These are phyloP conservation scores for Nemania sp. DNA, from an alignment of 2,329 filamentous ascomycete species.

Conservation along the genomic window DNA sequence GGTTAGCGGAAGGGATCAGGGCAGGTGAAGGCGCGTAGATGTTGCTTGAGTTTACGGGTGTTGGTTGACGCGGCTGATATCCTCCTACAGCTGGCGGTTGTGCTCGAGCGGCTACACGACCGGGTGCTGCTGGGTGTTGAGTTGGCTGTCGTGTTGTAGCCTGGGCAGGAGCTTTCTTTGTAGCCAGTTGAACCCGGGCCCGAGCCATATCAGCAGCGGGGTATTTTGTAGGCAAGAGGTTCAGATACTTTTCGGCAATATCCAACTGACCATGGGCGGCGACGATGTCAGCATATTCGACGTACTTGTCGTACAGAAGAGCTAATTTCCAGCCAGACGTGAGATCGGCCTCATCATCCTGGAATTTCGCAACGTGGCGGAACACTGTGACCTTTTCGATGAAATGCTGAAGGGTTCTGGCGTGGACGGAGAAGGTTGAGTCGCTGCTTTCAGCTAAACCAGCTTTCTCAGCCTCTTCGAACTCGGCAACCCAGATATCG, in stretches of 20 bases:
- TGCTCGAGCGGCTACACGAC: constrained; percentile 45
- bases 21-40: constrained; percentile 41
- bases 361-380: constrained; percentile 89
- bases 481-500: constrained; percentile 87
- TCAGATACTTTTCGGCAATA: constrained; percentile 88
- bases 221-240: constrained; percentile 81
- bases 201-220: constrained; percentile 85
- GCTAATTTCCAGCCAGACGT: constrained; percentile 86
- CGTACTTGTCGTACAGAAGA: constrained; percentile 89
- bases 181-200: constrained; percentile 83
- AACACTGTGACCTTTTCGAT: constrained; percentile 99
- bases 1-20: constrained; percentile 35
- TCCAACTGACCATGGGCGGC: constrained; percentile 86
- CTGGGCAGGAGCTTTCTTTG: constrained; percentile 57
- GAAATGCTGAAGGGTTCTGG: constrained; percentile 84
- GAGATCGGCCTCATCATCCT: constrained; percentile 74
- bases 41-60: constrained; percentile 34
- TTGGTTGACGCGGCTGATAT: constrained; percentile 55
- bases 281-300: constrained; percentile 94
- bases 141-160: constrained; percentile 39
- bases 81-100: constrained; percentile 45
- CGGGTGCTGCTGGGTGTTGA: constrained; percentile 32
- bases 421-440: constrained; percentile 90
- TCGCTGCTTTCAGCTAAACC: constrained; percentile 72
- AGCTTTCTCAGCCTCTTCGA: constrained; percentile 80